These are phyloP conservation scores for Basidioascus undulatus DNA, from an alignment of 768 basidiomycete species.

Conservation along the genomic window DNA sequence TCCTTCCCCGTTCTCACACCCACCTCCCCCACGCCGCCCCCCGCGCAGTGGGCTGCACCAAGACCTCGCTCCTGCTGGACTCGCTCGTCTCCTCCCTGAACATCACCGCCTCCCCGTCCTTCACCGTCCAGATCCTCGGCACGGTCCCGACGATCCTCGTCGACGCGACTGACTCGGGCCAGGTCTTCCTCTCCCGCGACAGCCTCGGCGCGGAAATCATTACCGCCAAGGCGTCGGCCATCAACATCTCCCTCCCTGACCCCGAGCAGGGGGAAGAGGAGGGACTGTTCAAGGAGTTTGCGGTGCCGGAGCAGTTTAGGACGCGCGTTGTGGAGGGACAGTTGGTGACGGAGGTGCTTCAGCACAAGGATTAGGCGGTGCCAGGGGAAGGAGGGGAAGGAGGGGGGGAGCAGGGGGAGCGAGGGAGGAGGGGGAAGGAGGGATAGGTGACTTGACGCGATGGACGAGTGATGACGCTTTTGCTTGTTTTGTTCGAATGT, in stretches of 20 bases:
- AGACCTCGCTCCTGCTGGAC: conserved; percentile 67
- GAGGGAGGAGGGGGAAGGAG: too few species aligned
- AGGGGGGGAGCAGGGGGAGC: too few species aligned
- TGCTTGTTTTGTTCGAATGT: too few species aligned
- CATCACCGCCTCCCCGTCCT: conserved; percentile 76
- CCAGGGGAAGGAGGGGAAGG: too few species aligned
- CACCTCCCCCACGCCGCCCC: neutral
- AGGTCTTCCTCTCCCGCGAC: conserved; percentile 70
- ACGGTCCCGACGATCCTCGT: conserved; percentile 74
- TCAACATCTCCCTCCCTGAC: conserved; percentile 72
- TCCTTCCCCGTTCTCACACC: neutral
- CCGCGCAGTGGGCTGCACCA: conserved; percentile 52
- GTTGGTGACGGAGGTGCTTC: conserved; percentile 66
- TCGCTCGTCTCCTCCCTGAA: conserved; percentile 79
- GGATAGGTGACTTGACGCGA: too few species aligned
- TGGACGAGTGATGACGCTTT: too few species aligned
- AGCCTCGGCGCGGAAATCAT: conserved; percentile 53
- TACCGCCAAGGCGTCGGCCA: conserved; percentile 75
- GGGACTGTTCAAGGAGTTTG: conserved; percentile 66
- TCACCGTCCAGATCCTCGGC: conserved; percentile 76
- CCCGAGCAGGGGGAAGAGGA: conserved; percentile 54
- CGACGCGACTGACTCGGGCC: conserved; percentile 84
- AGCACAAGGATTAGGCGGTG: too few species aligned
- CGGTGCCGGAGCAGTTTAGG: conserved; percentile 89
- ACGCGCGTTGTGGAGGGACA: conserved; percentile 58